phyloP scores from a whole-genome alignment of 2,329 filamentous ascomycete genomes.

The Monosporascus sp. region DNA sequence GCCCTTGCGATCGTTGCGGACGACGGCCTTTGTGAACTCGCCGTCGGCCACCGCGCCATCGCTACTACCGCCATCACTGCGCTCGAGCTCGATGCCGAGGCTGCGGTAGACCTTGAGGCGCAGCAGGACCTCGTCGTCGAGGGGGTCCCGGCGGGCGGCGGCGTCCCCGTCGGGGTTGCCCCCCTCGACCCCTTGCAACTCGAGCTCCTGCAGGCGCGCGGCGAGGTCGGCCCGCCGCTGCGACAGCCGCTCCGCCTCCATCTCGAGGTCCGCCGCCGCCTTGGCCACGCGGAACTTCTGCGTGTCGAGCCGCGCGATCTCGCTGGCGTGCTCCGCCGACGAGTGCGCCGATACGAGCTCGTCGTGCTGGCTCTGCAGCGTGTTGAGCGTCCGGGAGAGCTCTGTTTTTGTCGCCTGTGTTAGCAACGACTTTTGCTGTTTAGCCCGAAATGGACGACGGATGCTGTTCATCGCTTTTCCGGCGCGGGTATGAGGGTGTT shows the following conservation, averaged over 20 bases:
- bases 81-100: constrained; percentile 82
- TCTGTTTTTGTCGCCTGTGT: constrained; percentile 35
- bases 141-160: constrained; percentile 34
- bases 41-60: constrained; percentile 38
- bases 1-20: constrained; percentile 79
- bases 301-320: constrained; percentile 83
- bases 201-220: constrained; percentile 72
- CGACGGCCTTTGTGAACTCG: constrained; percentile 79
- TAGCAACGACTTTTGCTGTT: constrained; percentile 13
- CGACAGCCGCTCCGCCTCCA: constrained; percentile 88
- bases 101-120: constrained; percentile 88
- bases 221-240: constrained; percentile 71
- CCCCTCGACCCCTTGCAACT: constrained; percentile 82
- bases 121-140: constrained; percentile 63
- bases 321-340: constrained; percentile 70
- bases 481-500: not conserved
- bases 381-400: constrained; percentile 70
- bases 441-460: not conserved
- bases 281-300: constrained; percentile 96
- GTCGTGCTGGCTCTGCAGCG: constrained; percentile 68
- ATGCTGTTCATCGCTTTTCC: not conserved
- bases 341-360: constrained; percentile 74
- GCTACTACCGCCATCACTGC: constrained; percentile 46
- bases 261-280: constrained; percentile 79
- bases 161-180: constrained; percentile 27